Evolutionary conservation across 2,329 filamentous ascomycete species (phyloP).

Genomic region (Pestalotiopsis sp.): DNA sequence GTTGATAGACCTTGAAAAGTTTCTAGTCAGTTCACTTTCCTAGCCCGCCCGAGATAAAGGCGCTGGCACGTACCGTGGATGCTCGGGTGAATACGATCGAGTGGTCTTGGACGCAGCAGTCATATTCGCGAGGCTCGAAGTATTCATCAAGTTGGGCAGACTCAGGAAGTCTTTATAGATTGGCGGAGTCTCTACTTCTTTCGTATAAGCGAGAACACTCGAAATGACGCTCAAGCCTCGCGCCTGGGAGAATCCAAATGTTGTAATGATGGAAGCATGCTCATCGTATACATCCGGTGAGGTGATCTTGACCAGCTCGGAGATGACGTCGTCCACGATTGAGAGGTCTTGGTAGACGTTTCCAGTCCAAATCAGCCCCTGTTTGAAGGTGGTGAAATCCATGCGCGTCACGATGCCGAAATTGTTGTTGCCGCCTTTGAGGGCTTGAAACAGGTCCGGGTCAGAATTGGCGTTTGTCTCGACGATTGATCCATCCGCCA

Average conservation of each 20-base stretch:
- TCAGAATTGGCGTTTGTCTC: background rate
- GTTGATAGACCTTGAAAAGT: no score
- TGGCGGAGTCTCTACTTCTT: background rate
- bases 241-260: background rate
- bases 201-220: background rate
- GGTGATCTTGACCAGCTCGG: background rate
- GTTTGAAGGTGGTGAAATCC: conserved; percentile 7
- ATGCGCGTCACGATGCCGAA: conserved; percentile 20
- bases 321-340: background rate
- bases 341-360: no score
- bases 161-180: background rate
- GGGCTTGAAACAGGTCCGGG: conserved; percentile 13
- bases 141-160: background rate
- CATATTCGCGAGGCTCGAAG: background rate
- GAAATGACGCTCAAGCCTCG: background rate
- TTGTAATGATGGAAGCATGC: background rate
- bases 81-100: no score
- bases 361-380: background rate
- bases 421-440: conserved; percentile 19
- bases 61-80: no score
- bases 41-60: no score
- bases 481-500: conserved; percentile 39
- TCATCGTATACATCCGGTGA: background rate
- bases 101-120: no score
- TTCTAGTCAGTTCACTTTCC: no score